Percentiles rank a stretch among this genome's conserved stretches.
phyloP scores from a whole-genome alignment of 768 basidiomycete genomes.

The Terana coerulea region DNA sequence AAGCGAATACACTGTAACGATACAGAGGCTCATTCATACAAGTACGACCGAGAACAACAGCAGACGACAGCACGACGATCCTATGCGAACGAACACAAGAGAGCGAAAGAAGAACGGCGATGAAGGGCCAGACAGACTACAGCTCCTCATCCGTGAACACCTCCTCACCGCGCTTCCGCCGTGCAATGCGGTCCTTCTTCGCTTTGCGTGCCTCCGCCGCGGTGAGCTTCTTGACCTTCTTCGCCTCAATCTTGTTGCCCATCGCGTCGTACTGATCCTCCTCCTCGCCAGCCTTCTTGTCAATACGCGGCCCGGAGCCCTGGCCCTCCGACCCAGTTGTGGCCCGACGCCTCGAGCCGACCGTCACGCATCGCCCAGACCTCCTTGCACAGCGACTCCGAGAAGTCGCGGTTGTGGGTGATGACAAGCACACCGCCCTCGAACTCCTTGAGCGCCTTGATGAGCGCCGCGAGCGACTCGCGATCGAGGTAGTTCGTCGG shows the following conservation, averaged over 20 bases:
- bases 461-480: constrained; percentile 98
- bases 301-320: constrained; percentile 91
- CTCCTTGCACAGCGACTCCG: constrained; percentile 95
- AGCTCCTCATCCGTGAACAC: constrained; percentile 56
- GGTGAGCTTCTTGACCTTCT: constrained; percentile 85
- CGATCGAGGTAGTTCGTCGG: constrained; percentile 99
- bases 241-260: constrained; percentile 92
- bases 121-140: constrained; percentile 23
- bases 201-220: constrained; percentile 81
- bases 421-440: constrained; percentile 98
- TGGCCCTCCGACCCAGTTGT: constrained; percentile 99
- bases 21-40: constrained; percentile 1
- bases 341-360: constrained; percentile 91
- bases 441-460: constrained; percentile 95
- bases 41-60: constrained; percentile 17
- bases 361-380: constrained; percentile 99
- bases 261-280: constrained; percentile 93
- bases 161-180: constrained; percentile 85
- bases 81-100: constrained; percentile 3
- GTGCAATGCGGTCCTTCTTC: constrained; percentile 96
- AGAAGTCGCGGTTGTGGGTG: constrained; percentile 98
- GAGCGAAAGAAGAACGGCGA: constrained; percentile 12
- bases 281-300: constrained; percentile 89
- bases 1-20: too few relatives aligned
- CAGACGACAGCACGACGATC: constrained; percentile 17